These are phyloP conservation scores for Hypoxylon sp. DNA, from an alignment of 2,329 filamentous ascomycete species.

Conservation along the genomic window DNA sequence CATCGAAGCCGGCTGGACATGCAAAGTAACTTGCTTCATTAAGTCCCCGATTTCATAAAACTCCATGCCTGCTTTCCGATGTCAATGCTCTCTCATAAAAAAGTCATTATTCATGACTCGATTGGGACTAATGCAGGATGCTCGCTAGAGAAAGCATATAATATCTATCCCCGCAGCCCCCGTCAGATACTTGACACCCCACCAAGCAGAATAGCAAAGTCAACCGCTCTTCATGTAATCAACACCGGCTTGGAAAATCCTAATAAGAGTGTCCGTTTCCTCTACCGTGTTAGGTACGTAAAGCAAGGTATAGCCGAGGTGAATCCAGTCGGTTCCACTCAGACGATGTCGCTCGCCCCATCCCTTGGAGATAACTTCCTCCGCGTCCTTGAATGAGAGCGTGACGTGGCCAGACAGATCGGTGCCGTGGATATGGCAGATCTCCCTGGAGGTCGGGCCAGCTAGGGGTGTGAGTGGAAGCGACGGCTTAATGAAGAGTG, in stretches of 20 bases:
- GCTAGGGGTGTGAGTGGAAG: constrained; percentile 35
- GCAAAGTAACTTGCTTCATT: not conserved
- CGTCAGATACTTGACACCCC: not conserved
- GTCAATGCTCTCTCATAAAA: not conserved
- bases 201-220: not conserved
- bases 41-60: not conserved
- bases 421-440: constrained; percentile 39
- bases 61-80: not conserved
- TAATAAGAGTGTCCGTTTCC: constrained; percentile 20
- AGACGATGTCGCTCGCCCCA: constrained; percentile 43
- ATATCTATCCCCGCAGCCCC: not conserved
- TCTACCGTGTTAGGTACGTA: constrained; percentile 42
- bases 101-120: not conserved
- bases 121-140: not conserved
- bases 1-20: not conserved
- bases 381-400: constrained; percentile 38
- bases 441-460: constrained; percentile 28
- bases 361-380: constrained; percentile 41
- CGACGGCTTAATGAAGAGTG: constrained; percentile 31
- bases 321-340: constrained; percentile 40
- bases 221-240: constrained; percentile 42
- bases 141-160: not conserved
- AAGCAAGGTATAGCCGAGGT: constrained; percentile 38
- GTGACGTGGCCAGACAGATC: constrained; percentile 40
- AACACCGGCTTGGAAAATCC: constrained; percentile 36